A percentile compares a stretch with the other conserved stretches of the same genome.
Evolutionary conservation across 2,329 filamentous ascomycete genomes (phyloP).

Genomic region (Thermomyces lanuginosus): DNA sequence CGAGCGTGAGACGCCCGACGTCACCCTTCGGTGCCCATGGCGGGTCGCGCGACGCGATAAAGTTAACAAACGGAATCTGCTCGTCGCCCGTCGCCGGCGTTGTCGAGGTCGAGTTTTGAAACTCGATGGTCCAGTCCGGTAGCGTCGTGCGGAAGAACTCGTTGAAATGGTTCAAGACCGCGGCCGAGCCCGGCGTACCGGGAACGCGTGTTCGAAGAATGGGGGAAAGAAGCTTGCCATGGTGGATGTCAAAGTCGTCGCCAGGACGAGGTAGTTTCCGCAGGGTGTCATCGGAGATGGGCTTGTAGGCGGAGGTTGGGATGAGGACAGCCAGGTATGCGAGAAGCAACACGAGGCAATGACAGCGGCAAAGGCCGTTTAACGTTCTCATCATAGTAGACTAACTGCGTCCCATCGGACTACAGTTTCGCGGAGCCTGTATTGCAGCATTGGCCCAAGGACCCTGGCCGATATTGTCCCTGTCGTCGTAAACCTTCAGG

Average conservation of each 20-base stretch:
- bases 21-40: slow-evolving; percentile 63
- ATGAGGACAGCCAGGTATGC: slow-evolving; percentile 13
- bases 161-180: slow-evolving; percentile 65
- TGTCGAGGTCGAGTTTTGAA: slow-evolving; percentile 77
- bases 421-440: too few relatives aligned
- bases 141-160: slow-evolving; percentile 61
- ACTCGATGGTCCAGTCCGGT: slow-evolving; percentile 61
- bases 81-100: slow-evolving; percentile 59
- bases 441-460: too few relatives aligned
- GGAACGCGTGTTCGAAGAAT: slow-evolving; percentile 80
- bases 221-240: slow-evolving; percentile 62
- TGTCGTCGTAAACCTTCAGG: too few relatives aligned
- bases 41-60: slow-evolving; percentile 75
- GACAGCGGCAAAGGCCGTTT: slow-evolving; percentile 2
- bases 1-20: slow-evolving; percentile 65
- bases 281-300: slow-evolving; percentile 60
- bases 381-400: too few relatives aligned
- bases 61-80: slow-evolving; percentile 67
- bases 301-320: slow-evolving; percentile 33
- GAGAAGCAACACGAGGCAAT: slow-evolving; percentile 12
- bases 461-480: too few relatives aligned
- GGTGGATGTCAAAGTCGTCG: slow-evolving; percentile 61
- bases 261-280: slow-evolving; percentile 54
- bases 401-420: too few relatives aligned
- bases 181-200: slow-evolving; percentile 58